Percentiles rank a stretch among this genome's conserved stretches.
Conservation (phyloP, 2,329 filamentous ascomycete species). For the Chrysosporium queenslandicum region DNA sequence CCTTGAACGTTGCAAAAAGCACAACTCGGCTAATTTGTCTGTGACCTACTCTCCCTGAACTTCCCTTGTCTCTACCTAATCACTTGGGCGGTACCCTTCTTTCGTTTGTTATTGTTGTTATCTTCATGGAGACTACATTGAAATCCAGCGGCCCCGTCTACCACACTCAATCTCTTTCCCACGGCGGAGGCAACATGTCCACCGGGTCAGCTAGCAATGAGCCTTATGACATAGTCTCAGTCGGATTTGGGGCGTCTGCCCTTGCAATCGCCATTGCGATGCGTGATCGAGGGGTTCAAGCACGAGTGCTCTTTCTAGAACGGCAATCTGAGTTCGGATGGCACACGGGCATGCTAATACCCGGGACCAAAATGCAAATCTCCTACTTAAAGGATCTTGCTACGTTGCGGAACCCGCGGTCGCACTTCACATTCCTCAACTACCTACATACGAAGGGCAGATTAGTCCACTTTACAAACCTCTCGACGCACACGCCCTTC, state of each 20-base stretch:
- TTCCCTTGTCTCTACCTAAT: neutral
- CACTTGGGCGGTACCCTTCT: neutral
- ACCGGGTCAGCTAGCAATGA: neutral
- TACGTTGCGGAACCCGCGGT: slow-evolving; percentile 73
- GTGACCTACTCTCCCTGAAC: neutral
- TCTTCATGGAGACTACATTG: slow-evolving; percentile 5
- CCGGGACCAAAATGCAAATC: slow-evolving; percentile 93
- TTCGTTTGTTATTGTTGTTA: neutral
- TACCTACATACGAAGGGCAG: slow-evolving; percentile 74
- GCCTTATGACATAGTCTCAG: slow-evolving; percentile 68
- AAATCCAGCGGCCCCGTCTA: neutral
- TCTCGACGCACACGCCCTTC: slow-evolving; percentile 77
- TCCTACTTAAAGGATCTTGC: slow-evolving; percentile 95
- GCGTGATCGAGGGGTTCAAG: slow-evolving; percentile 60
- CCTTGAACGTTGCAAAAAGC: neutral
- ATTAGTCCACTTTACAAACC: slow-evolving; percentile 83
- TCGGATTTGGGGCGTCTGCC: slow-evolving; percentile 88
- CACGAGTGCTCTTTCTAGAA: slow-evolving; percentile 79
- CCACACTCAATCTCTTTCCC: neutral
- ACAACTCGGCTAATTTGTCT: neutral
- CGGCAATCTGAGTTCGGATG: slow-evolving; percentile 74
- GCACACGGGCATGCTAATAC: slow-evolving; percentile 92
- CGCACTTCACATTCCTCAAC: slow-evolving; percentile 86
- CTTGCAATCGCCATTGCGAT: slow-evolving; percentile 81
- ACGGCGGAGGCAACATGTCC: neutral